Evolutionary conservation across 768 basidiomycete species (phyloP), one percentile per base, ranked within the genome.

Genomic region (Lentinula sp.): DNA sequence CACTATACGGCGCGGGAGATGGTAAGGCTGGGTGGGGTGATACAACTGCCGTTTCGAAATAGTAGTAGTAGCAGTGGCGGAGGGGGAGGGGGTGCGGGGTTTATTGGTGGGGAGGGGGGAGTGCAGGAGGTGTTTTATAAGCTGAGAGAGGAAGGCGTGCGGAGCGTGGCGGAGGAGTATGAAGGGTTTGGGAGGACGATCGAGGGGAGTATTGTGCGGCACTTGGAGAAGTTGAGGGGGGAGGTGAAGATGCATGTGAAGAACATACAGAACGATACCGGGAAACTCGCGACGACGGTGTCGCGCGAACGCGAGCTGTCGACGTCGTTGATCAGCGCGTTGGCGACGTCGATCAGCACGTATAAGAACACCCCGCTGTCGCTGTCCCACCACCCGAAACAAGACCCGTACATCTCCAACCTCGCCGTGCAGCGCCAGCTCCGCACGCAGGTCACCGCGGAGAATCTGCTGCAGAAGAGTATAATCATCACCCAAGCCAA

Each of bases 241-340:
- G 97, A 99, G 74, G 94, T 99, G 73, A 98, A 98, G 76, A 96
- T 95, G 2, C 97, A 99, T 73, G 90, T 99, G 72, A 95, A 92
- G 88, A 93, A 93, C 64, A 87, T 98, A 9, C 94, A 96, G 82
- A 96, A 95, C 64, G 95, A 95, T 70, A 97, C 95, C 0, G 95
- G 93, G 9, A 94, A 91, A 72, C 84, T 96, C 12, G 95, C 95
- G 1, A 87, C 91, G 0, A 83, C 81, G 61, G 97, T 98, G 39
- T 95, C 97, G 1, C 91, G 90, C 69, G 96, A 98, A 72, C 88
- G 97, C 60, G 93, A 97, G 69, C 74, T 90, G 13, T 96, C 93
- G 4, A 85, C 89, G 43, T 88, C 85, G 66, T 77, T 90, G 70
- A 90, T 99, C 56, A 85, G 93, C 37, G 94, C 98, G 53, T 87